phyloP scores from a whole-genome alignment of 306 rosid species.

The Ceratonia siliqua region DNA sequence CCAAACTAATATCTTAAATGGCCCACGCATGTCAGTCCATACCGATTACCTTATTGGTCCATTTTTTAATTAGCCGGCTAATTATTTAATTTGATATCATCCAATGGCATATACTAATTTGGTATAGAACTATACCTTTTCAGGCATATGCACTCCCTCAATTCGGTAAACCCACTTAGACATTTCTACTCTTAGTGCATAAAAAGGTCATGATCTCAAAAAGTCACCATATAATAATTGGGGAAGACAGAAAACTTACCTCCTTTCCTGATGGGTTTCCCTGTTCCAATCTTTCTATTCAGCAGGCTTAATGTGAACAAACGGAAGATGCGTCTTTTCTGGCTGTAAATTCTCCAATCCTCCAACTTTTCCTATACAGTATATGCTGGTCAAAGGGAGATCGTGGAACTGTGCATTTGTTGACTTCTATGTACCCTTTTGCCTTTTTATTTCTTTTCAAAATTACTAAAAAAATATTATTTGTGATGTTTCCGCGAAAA shows the following conservation, averaged over 20 bases:
- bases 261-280: constrained; percentile 13
- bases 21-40: neutral
- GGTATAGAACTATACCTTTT: too few relatives aligned
- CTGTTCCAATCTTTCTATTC: constrained; percentile 27
- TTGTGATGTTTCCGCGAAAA: constrained; percentile 33
- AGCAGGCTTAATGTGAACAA: constrained; percentile 21
- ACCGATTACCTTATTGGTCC: too few relatives aligned
- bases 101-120: too few relatives aligned
- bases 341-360: neutral
- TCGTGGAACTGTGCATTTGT: constrained; percentile 37
- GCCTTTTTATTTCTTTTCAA: neutral
- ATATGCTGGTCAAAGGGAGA: constrained; percentile 25
- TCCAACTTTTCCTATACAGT: neutral
- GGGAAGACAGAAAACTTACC: constrained; percentile 4
- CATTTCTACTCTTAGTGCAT: too few relatives aligned
- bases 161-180: too few relatives aligned
- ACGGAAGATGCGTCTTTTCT: neutral
- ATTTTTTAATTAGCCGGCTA: too few relatives aligned
- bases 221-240: neutral
- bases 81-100: too few relatives aligned
- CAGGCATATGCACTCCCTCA: too few relatives aligned
- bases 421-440: constrained; percentile 27
- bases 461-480: neutral
- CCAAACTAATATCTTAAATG: neutral
- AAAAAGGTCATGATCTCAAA: neutral